Evolutionary conservation across 1,139 yeast species (phyloP).

Genomic region (Protomyces inundatus): DNA sequence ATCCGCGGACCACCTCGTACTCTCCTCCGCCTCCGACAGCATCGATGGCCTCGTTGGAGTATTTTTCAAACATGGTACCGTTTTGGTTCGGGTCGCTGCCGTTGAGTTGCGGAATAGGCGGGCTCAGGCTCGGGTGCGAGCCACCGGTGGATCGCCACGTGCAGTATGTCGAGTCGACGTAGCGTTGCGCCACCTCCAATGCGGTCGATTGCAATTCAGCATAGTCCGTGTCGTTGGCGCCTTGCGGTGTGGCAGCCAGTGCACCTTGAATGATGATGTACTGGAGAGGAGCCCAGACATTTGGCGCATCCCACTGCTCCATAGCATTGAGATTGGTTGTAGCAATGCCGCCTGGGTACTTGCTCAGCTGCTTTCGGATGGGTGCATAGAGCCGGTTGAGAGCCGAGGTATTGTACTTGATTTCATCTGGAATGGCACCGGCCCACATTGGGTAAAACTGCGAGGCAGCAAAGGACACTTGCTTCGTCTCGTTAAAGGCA

Average conservation of each 20-base stretch:
- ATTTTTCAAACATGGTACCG: conserved; percentile 27
- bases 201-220: conserved; percentile 4
- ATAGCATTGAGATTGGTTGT: conserved; percentile 12
- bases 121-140: conserved; percentile 2
- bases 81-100: background rate
- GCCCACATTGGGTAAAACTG: conserved; percentile 24
- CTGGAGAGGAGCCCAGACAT: conserved; percentile 26
- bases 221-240: background rate
- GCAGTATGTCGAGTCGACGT: conserved; percentile 19
- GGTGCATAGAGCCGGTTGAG: conserved; percentile 5
- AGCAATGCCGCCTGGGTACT: conserved; percentile 24
- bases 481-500: background rate
- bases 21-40: conserved; percentile 27
- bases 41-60: conserved; percentile 8
- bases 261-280: conserved; percentile 23
- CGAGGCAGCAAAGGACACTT: conserved; percentile 2
- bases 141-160: conserved; percentile 26
- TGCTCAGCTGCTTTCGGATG: background rate
- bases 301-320: conserved; percentile 27
- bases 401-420: background rate
- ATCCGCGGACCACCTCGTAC: conserved; percentile 18
- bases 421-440: conserved; percentile 4
- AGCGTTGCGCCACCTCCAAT: conserved; percentile 18
- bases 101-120: background rate
- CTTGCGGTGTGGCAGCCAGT: background rate